Conservation (phyloP, 306 rosid genomes). For the Senna tora region DNA sequence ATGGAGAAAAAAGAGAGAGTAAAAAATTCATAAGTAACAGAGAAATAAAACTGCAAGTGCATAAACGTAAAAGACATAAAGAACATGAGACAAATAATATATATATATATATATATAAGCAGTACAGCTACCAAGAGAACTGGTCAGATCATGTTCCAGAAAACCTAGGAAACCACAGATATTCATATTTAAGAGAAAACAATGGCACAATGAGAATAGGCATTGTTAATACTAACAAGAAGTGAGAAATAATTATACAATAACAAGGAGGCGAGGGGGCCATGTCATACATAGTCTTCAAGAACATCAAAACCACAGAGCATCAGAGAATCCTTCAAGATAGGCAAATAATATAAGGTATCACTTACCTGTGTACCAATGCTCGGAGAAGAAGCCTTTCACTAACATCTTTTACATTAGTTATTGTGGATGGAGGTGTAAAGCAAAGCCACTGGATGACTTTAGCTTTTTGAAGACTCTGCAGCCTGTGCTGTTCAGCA, state of each 20-base stretch:
- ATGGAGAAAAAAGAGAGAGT: conserved; percentile 22
- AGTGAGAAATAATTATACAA: conserved; percentile 16
- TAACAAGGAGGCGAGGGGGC: conserved; percentile 5
- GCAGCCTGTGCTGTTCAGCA: conserved; percentile 88
- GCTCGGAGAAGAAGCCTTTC: conserved; percentile 82
- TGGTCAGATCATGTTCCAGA: conserved; percentile 11
- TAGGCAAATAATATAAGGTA: conserved; percentile 6
- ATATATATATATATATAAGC: neutral
- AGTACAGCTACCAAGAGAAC: conserved; percentile 27
- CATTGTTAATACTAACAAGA: conserved; percentile 28
- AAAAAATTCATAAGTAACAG: conserved; percentile 32
- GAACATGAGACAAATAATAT: neutral
- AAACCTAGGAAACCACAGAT: neutral
- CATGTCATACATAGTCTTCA: conserved; percentile 2
- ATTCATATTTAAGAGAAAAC: neutral
- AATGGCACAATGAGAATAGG: conserved; percentile 31
- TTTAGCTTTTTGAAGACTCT: conserved; percentile 93
- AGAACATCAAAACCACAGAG: conserved; percentile 24
- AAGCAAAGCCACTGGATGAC: conserved; percentile 98
- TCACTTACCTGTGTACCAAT: conserved; percentile 73
- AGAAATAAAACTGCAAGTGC: conserved; percentile 30
- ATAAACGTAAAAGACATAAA: conserved; percentile 24
- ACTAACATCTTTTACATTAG: conserved; percentile 69
- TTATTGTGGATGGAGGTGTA: conserved; percentile 91
- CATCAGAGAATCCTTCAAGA: conserved; percentile 35